Conservation (phyloP, 139 green algal species). For the Chlamydomonas sp. region DNA sequence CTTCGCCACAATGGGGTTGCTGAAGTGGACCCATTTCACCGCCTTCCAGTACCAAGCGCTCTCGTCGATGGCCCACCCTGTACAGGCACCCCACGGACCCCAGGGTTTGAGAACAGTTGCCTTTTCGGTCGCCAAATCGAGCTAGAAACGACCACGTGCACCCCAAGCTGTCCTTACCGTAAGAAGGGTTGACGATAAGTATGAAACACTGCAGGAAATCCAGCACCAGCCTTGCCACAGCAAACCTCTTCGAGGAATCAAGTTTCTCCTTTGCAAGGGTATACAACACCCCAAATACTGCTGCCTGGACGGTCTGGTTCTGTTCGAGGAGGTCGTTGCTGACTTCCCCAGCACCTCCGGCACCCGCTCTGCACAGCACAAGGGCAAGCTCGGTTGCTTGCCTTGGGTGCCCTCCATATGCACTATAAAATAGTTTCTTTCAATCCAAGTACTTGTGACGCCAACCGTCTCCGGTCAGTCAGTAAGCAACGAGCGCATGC, state of each 20-base stretch:
- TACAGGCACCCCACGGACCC: background rate
- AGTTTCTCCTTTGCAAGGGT: constrained; percentile 52
- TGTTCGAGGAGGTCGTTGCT: constrained; percentile 42
- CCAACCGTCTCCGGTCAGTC: background rate
- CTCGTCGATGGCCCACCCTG: constrained; percentile 19
- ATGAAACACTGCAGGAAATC: constrained; percentile 51
- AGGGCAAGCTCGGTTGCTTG: background rate
- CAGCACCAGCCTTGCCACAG: constrained; percentile 29
- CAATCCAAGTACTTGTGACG: no score
- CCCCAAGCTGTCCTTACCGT: constrained; percentile 14
- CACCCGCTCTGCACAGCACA: constrained; percentile 9
- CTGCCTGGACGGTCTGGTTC: constrained; percentile 36
- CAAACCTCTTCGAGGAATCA: constrained; percentile 34
- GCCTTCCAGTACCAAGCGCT: constrained; percentile 36
- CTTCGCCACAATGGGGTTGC: constrained; percentile 44
- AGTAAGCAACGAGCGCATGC: background rate
- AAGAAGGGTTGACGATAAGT: constrained; percentile 40
- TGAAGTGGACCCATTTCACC: constrained; percentile 37
- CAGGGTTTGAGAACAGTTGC: no score
- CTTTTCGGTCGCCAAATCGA: no score
- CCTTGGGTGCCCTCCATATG: background rate
- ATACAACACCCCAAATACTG: constrained; percentile 51
- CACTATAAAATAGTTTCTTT: background rate
- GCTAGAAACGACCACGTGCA: no score
- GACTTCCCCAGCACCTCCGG: background rate